Conservation (phyloP, 495 filamentous ascomycete genomes). For the Trichocladium antarcticum region DNA sequence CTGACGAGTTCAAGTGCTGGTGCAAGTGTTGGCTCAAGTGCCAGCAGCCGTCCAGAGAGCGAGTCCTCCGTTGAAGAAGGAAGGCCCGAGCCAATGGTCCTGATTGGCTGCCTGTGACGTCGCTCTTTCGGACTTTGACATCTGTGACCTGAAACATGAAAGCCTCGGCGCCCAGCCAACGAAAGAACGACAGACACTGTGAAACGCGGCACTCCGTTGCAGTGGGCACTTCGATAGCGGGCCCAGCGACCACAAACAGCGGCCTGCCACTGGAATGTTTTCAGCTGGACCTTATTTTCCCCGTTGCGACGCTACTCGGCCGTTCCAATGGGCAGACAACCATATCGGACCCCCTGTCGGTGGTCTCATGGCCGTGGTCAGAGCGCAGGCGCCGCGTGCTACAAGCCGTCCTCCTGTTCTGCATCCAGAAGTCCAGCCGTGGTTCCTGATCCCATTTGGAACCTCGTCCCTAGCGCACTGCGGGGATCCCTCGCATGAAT, state of each 20-base stretch:
- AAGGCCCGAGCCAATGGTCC: too few species aligned
- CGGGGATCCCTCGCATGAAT: slow-evolving; percentile 1
- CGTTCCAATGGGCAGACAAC: neutral
- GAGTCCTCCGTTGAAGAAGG: too few species aligned
- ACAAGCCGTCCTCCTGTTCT: neutral
- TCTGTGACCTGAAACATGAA: slow-evolving; percentile 17
- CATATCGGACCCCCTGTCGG: neutral
- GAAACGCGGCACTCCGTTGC: slow-evolving; percentile 1
- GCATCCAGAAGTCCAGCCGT: slow-evolving; percentile 2
- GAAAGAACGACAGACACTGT: neutral
- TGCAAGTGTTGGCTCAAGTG: too few species aligned
- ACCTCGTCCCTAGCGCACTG: neutral
- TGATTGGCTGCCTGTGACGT: slow-evolving; percentile 3
- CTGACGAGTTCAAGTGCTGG: too few species aligned
- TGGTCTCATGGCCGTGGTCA: neutral
- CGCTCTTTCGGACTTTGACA: neutral
- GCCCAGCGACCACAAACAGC: neutral
- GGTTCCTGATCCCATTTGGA: neutral
- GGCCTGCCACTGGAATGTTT: too few species aligned
- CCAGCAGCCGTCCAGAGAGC: too few species aligned
- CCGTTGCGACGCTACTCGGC: neutral
- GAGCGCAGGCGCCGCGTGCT: neutral
- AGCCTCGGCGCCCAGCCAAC: slow-evolving; percentile 6
- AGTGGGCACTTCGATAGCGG: neutral
- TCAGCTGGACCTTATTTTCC: too few species aligned